These are phyloP conservation scores for Penicillium salamii DNA, from an alignment of 495 filamentous ascomycete species.

Conservation along the genomic window DNA sequence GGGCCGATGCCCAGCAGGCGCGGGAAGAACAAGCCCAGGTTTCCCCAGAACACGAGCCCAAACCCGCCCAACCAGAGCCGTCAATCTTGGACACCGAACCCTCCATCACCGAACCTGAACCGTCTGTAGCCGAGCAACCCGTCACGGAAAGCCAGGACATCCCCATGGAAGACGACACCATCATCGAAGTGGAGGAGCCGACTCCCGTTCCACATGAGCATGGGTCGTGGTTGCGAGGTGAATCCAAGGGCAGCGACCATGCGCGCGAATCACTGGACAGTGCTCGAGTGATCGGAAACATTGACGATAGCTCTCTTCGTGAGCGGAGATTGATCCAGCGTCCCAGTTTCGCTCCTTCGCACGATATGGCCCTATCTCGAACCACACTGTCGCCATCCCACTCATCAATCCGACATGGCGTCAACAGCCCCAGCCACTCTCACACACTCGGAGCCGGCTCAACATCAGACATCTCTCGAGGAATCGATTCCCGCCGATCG, in stretches of 20 bases:
- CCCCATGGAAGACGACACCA: not conserved
- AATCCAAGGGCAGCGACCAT: slow-evolving; percentile 26
- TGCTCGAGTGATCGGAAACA: slow-evolving; percentile 32
- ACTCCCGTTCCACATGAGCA: slow-evolving; percentile 7
- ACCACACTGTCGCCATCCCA: slow-evolving; percentile 55
- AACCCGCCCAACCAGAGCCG: not conserved
- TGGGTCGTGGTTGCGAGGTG: slow-evolving; percentile 34
- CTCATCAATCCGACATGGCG: slow-evolving; percentile 51
- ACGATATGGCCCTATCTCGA: slow-evolving; percentile 48
- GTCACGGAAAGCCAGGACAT: not conserved
- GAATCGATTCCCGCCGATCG: slow-evolving; percentile 37
- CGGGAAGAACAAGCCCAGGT: slow-evolving; percentile 31
- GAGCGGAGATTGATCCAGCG: slow-evolving; percentile 29
- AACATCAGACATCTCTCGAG: slow-evolving; percentile 44
- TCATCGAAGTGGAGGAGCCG: slow-evolving; percentile 4
- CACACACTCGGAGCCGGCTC: slow-evolving; percentile 51
- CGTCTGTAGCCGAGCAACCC: not conserved
- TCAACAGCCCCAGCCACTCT: slow-evolving; percentile 52
- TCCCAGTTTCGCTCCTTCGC: slow-evolving; percentile 39
- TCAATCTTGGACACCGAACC: not conserved
- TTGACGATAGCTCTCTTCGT: slow-evolving; percentile 39
- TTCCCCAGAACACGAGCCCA: slow-evolving; percentile 1
- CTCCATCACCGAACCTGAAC: not conserved
- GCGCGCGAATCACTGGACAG: slow-evolving; percentile 34
- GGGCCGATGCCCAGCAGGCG: slow-evolving; percentile 62